Evolutionary conservation across 2,329 filamentous ascomycete genomes (phyloP).

Genomic region (Fusarium burgessii): DNA sequence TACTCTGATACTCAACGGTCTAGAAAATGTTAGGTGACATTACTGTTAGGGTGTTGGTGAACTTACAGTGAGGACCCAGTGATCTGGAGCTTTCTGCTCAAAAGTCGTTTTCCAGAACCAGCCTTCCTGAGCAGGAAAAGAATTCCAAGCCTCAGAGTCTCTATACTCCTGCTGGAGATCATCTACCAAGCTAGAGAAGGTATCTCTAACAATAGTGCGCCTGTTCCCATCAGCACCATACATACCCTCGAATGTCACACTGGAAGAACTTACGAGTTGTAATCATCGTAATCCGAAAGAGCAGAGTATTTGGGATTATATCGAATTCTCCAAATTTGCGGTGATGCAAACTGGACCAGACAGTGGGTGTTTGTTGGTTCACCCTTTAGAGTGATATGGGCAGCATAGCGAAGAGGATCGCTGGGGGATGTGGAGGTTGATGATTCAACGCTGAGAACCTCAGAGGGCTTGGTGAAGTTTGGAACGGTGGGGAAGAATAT

Average conservation of each 20-base stretch:
- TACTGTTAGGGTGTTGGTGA: accelerated
- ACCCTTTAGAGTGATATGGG: background rate
- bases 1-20: background rate
- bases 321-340: slow-evolving; percentile 4
- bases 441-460: background rate
- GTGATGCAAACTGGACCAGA: background rate
- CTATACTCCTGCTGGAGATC: background rate
- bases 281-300: background rate
- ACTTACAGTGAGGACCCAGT: background rate
- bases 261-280: background rate
- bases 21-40: background rate
- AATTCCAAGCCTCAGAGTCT: slow-evolving; percentile 4
- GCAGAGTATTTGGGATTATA: background rate
- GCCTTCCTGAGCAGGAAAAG: background rate
- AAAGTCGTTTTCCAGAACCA: slow-evolving; percentile 6
- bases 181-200: background rate
- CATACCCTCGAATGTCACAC: background rate
- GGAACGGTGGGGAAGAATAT: background rate
- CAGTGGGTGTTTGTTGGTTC: background rate
- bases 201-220: slow-evolving; percentile 5
- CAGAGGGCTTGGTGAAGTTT: background rate
- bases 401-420: background rate
- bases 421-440: background rate
- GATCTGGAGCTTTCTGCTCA: background rate
- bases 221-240: background rate